A percentile compares a stretch with the other conserved stretches of the same genome.
Evolutionary conservation across 345 rosid genomes (phyloP).

Genomic region (Arabis hirsuta): DNA sequence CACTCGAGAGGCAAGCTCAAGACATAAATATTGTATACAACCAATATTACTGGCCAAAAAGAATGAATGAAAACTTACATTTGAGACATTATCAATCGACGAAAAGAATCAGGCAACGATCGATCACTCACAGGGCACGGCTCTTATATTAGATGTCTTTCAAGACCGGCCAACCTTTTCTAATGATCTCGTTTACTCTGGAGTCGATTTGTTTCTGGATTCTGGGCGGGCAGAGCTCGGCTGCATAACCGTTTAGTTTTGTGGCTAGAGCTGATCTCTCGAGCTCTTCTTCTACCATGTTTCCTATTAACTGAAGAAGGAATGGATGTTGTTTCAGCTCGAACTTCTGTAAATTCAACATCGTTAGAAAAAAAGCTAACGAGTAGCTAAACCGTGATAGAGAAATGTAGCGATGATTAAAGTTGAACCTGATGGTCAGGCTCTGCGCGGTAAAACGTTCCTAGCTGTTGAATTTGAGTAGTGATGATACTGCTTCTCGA

Average conservation of each 20-base stretch:
- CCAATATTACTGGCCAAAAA: constrained; percentile 7
- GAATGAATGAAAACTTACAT: constrained; percentile 34
- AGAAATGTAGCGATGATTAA: background rate
- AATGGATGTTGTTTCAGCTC: constrained; percentile 84
- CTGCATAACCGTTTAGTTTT: constrained; percentile 79
- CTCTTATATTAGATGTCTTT: constrained; percentile 49
- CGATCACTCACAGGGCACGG: background rate
- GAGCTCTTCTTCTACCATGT: constrained; percentile 79
- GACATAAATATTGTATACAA: constrained; percentile 31
- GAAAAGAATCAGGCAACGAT: background rate
- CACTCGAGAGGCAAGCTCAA: constrained; percentile 8
- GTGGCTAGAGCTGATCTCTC: constrained; percentile 75
- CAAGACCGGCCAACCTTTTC: constrained; percentile 86
- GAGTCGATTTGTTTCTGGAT: constrained; percentile 64
- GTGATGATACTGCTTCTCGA: constrained; percentile 74
- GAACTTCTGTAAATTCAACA: constrained; percentile 63
- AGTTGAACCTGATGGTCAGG: constrained; percentile 83
- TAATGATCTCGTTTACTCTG: constrained; percentile 68
- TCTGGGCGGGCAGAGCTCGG: constrained; percentile 75
- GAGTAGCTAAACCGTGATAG: background rate
- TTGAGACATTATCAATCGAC: background rate
- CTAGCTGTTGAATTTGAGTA: constrained; percentile 80
- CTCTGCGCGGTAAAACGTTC: constrained; percentile 78
- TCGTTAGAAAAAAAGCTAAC: background rate
- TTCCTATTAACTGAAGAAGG: constrained; percentile 84